Conservation (phyloP, 2,329 filamentous ascomycete genomes). For the Sporothrix pallida region DNA sequence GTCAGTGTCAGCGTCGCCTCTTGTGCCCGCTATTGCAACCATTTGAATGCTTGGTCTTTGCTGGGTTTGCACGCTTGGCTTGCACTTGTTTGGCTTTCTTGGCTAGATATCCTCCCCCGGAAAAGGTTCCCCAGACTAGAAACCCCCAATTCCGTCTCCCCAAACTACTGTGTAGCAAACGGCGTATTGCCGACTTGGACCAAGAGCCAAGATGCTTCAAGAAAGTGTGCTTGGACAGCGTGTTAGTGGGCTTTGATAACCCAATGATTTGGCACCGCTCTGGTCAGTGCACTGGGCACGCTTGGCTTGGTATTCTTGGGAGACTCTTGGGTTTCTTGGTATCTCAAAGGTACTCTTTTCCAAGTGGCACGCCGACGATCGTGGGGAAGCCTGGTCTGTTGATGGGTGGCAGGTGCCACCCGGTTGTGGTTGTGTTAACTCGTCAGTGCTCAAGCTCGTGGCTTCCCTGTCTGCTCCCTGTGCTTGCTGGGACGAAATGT, state of each 20-base stretch:
- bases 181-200: not conserved
- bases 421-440: not conserved
- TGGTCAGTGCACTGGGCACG: slow-evolving; percentile 1
- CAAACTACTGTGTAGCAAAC: not conserved
- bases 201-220: not conserved
- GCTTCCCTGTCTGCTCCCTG: not conserved
- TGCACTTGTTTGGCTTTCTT: not conserved
- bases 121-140: slow-evolving; percentile 23
- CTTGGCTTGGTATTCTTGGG: not conserved
- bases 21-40: no score
- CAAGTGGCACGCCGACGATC: not conserved
- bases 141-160: not conserved
- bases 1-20: no score
- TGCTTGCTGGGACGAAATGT: not conserved
- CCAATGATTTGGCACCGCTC: not conserved
- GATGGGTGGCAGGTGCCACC: slow-evolving; percentile 1
- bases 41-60: no score
- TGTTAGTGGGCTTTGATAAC: no score
- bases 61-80: not conserved
- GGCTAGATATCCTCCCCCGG: slow-evolving; percentile 1
- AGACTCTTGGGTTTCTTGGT: no score
- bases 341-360: no score
- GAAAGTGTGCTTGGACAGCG: not conserved
- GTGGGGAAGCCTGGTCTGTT: not conserved
- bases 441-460: not conserved